Evolutionary conservation across 2,329 filamentous ascomycete species (phyloP).

Genomic region (Esteya vermicola): DNA sequence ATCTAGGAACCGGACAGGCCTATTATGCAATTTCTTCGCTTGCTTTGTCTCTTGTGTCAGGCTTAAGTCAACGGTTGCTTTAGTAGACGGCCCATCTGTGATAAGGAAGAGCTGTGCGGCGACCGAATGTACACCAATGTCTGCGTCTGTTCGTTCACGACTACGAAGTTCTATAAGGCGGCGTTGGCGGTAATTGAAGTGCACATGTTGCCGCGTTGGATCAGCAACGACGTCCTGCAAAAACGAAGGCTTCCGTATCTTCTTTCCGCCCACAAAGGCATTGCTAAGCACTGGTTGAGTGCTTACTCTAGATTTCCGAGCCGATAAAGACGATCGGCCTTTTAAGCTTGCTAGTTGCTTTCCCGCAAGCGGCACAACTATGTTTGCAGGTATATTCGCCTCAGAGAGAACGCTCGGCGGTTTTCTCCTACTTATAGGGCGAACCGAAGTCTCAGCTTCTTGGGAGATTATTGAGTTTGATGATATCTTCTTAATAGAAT

Average conservation of each 20-base stretch:
- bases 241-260: background rate
- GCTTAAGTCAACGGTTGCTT: background rate
- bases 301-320: background rate
- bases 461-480: too few relatives aligned
- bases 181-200: slow-evolving; percentile 23
- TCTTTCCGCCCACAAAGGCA: background rate
- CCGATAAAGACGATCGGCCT: background rate
- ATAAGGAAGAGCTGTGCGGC: slow-evolving; percentile 16
- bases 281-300: background rate
- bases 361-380: too few relatives aligned
- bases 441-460: too few relatives aligned
- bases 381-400: too few relatives aligned
- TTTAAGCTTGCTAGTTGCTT: background rate
- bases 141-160: slow-evolving; percentile 28
- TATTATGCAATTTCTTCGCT: background rate
- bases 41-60: background rate
- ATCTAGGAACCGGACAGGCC: background rate
- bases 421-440: background rate
- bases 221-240: slow-evolving; percentile 27
- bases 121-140: slow-evolving; percentile 19
- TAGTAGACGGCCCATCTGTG: slow-evolving; percentile 10
- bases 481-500: too few relatives aligned
- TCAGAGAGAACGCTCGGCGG: background rate
- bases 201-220: slow-evolving; percentile 24
- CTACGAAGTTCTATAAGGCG: slow-evolving; percentile 27